These are phyloP conservation scores for Talaromyces sp. DNA, from an alignment of 2,329 filamentous ascomycete species.

Conservation along the genomic window DNA sequence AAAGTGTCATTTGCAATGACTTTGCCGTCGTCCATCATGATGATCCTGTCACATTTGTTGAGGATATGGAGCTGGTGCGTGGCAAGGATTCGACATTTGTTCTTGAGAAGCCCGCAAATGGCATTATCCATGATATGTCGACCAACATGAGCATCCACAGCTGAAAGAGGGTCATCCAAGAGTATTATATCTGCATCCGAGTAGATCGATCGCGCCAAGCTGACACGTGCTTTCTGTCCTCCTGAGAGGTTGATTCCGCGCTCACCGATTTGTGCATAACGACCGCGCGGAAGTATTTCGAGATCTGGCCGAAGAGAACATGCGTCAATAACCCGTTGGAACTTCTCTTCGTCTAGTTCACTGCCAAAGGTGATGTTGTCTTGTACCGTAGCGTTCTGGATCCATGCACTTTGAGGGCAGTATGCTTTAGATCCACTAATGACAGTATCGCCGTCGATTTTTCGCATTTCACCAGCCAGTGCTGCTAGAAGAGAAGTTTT, in stretches of 20 bases:
- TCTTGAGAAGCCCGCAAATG: conserved; percentile 73
- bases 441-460: conserved; percentile 3
- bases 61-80: conserved; percentile 90
- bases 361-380: conserved; percentile 82
- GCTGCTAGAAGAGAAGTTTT: conserved; percentile 70
- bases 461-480: conserved; percentile 65
- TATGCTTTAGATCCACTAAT: conserved; percentile 10
- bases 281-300: conserved; percentile 28
- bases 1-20: conserved; percentile 84
- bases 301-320: conserved; percentile 16
- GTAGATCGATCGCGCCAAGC: conserved; percentile 71
- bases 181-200: conserved; percentile 55
- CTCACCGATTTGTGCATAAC: conserved; percentile 40
- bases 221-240: conserved; percentile 43
- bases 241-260: conserved; percentile 45
- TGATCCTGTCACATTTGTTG: conserved; percentile 76
- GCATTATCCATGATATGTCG: conserved; percentile 79
- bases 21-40: conserved; percentile 79
- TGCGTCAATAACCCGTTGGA: conserved; percentile 16
- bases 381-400: conserved; percentile 73
- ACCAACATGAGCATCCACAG: conserved; percentile 47
- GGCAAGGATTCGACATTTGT: conserved; percentile 80
- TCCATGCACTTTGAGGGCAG: conserved; percentile 86
- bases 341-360: conserved; percentile 18
- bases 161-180: conserved; percentile 55